phyloP scores from a whole-genome alignment of 345 rosid genomes.

The Linum tenue region DNA sequence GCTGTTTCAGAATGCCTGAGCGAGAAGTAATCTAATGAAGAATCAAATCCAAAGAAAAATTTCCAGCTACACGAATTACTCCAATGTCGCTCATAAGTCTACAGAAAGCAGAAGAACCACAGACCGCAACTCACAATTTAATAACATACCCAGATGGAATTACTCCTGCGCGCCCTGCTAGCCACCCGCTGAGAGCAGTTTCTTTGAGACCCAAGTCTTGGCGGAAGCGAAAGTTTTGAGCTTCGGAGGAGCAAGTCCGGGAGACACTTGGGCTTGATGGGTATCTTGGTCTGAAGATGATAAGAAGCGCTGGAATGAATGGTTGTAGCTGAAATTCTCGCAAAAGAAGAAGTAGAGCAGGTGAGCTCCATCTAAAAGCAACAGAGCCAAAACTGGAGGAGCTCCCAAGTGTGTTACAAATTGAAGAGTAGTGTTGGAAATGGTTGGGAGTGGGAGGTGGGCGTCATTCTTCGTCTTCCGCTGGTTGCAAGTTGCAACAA shows the following conservation, averaged over 20 bases:
- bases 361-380: conserved; percentile 38
- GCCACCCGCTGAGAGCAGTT: conserved; percentile 18
- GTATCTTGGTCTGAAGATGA: conserved; percentile 13
- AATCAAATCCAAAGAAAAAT: neutral
- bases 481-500: too few relatives aligned
- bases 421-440: too few relatives aligned
- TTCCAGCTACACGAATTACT: neutral
- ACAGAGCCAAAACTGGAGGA: neutral
- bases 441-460: too few relatives aligned
- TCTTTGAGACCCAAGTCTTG: conserved; percentile 16
- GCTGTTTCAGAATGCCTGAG: neutral
- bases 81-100: neutral
- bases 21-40: neutral
- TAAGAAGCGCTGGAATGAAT: conserved; percentile 15
- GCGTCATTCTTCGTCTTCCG: too few relatives aligned
- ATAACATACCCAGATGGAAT: conserved; percentile 34
- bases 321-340: conserved; percentile 24
- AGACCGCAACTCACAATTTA: neutral
- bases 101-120: neutral
- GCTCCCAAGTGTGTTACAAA: too few relatives aligned
- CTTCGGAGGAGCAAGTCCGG: conserved; percentile 12
- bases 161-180: conserved; percentile 14
- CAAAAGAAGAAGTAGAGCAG: conserved; percentile 20
- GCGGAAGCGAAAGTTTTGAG: conserved; percentile 16
- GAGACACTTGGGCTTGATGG: conserved; percentile 8